Evolutionary conservation across 2,329 filamentous ascomycete species (phyloP), one percentile per base, ranked within the genome.

Genomic region (Cordyceps tenuipes): DNA sequence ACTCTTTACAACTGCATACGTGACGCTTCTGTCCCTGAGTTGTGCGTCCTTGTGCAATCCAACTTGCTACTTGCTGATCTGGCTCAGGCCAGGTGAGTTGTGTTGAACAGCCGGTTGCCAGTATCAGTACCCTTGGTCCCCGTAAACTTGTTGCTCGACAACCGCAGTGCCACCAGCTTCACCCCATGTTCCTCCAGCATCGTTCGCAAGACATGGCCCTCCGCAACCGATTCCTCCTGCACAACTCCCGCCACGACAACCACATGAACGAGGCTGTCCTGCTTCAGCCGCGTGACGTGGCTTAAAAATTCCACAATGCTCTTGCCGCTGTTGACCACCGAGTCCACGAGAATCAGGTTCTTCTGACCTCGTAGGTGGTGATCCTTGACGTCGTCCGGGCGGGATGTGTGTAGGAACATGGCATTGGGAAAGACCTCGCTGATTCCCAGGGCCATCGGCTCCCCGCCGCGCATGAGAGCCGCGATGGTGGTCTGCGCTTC

Each of bases 401-500:
- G 5, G 1, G 63, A 67, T 2, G 74, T 73, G 57, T 85, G 82
- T 0, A 83, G 52, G 57, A 85, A 83, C 66, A 72, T 76, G 4
- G 82, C 81, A 0, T 60, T 61, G 0, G 79, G 79, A 5, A 87
- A 78, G 0, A 72, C 79, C 0, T 82, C 75, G 63, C 69, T 81
- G 50, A 88, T 73, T 0, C 83, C 83, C 1, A 78, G 67, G 0
- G 84, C 84, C 79, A 88, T 83, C 0, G 83, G 75, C 63, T 86
- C 82, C 10, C 83, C 84, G 2, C 80, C 82, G 8, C 82, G 80
- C 83, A 87, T 87, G n/a, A 87, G 63, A 0, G 83, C 74, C 0
- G 86, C 70, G 51, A 88, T 85, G 1, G 75, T 61, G 0, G 81
- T 86, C 9, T 71, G 57, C 1, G 70, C 7, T 65, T 87, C 82